A percentile compares a stretch with the other conserved stretches of the same genome.
phyloP scores from a whole-genome alignment of 305 asterid genomes.

The Fraxinus nigra region DNA sequence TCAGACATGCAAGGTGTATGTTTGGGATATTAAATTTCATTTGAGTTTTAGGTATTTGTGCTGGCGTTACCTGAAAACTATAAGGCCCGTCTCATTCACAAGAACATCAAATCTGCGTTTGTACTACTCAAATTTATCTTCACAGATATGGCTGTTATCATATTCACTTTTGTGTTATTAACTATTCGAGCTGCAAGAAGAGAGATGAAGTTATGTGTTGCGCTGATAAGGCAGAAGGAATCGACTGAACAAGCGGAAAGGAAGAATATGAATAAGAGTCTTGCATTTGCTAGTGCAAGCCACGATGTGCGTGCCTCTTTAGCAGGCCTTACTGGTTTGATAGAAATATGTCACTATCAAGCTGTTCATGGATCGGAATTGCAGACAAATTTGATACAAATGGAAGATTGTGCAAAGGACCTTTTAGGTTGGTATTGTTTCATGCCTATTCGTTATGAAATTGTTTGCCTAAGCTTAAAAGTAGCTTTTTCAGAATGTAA shows the following conservation, averaged over 20 bases:
- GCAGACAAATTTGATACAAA: constrained; percentile 34
- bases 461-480: neutral
- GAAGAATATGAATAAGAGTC: constrained; percentile 67
- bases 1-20: neutral
- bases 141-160: constrained; percentile 24
- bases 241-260: constrained; percentile 71
- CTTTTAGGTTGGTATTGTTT: constrained; percentile 38
- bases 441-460: neutral
- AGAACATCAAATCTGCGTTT: constrained; percentile 25
- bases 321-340: constrained; percentile 55
- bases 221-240: constrained; percentile 66
- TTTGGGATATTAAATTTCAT: neutral
- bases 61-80: constrained; percentile 39
- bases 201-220: constrained; percentile 52
- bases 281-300: constrained; percentile 62
- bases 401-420: constrained; percentile 42
- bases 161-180: constrained; percentile 31
- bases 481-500: neutral
- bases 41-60: constrained; percentile 40
- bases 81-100: constrained; percentile 27
- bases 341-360: constrained; percentile 41
- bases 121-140: neutral
- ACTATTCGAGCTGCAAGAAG: constrained; percentile 43
- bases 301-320: constrained; percentile 73
- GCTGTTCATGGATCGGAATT: constrained; percentile 33